Conservation (phyloP, 2,329 filamentous ascomycete genomes). For the Thelonectria discophora region DNA sequence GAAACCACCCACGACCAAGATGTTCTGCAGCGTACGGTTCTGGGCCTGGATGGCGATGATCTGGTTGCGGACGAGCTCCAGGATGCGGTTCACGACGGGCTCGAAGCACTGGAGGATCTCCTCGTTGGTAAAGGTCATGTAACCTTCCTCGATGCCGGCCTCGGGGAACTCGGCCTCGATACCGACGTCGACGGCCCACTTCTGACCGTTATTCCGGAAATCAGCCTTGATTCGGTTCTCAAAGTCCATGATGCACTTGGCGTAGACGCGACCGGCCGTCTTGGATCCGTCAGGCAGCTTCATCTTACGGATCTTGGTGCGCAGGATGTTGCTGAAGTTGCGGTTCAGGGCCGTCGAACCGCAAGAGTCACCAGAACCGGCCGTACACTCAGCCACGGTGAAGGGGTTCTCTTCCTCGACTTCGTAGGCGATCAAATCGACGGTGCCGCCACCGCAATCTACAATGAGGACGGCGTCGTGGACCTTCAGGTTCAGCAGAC, state of each 20-base stretch:
- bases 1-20: conserved; percentile 96
- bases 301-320: conserved; percentile 99
- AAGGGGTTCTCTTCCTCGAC: conserved; percentile 98
- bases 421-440: conserved; percentile 98
- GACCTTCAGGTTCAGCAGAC: conserved; percentile 94
- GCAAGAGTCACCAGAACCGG: conserved; percentile 95
- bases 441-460: conserved; percentile 97
- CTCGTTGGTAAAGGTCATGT: conserved; percentile 99
- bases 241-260: conserved; percentile 99
- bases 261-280: conserved; percentile 97
- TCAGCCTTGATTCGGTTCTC: conserved; percentile 99
- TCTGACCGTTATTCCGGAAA: conserved; percentile 98
- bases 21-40: conserved; percentile 92
- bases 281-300: conserved; percentile 96
- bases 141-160: conserved; percentile 96
- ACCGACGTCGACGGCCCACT: conserved; percentile 98
- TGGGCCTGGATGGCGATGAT: conserved; percentile 99
- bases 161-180: conserved; percentile 99
- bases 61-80: conserved; percentile 96
- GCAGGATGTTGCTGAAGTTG: conserved; percentile 97
- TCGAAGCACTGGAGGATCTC: conserved; percentile 99
- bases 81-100: conserved; percentile 95
- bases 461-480: conserved; percentile 98
- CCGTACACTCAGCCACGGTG: conserved; percentile 95
- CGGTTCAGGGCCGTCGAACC: conserved; percentile 98